Base-by-base conservation (phyloP, 2,329 filamentous ascomycete species). In the Raffaelea albimanens region DNA sequence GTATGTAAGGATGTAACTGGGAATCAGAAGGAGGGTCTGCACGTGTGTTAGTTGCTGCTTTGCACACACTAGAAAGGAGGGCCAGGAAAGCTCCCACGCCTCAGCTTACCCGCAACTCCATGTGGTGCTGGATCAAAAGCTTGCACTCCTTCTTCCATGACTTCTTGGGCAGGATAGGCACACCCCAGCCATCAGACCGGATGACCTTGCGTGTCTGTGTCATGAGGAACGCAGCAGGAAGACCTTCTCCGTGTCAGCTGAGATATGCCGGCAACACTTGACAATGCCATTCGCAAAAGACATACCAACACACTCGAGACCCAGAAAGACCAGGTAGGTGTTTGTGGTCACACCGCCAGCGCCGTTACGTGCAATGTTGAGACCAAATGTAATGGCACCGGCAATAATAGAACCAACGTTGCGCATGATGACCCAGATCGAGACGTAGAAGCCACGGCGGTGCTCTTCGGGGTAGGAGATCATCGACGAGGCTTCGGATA, bases 391-490 rank as follows among this genome's bases (percentile, higher is more conserved):
- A 29, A 46, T 46, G 38, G 45, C 45, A n/a, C 45, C 39, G 25
- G 19, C 45, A 16, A 46, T 46, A 39, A 46, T 42, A 20, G 38
- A 42, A 14, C 45, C 45, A 19, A 36, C 23, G 20, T 42, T 46
- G 45, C 45, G 45, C 45, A 46, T 46, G 29, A n/a, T 19, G 7
- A 42, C 38, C 45, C 45, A 46, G 25, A 46, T 31, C 19, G 19
- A 16, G 14, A 46, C 21, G 45, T 46, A 46, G 9, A 42, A 42
- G 38, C 45, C 45, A 9, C 45, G 45, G 16, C 38, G 25, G 39
- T 46, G 38, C 19, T 46, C 38, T 9, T 46, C 38, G 14, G 45
- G 45, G 22, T 46, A 46, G 11, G 45, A 46, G 18, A 46, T 41
- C 45, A 46, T 46, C 13, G 45, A 10, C 45, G 45, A 13, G 10